These are phyloP conservation scores for Aspergillus caelatus DNA, from an alignment of 2,329 filamentous ascomycete species.

Conservation along the genomic window DNA sequence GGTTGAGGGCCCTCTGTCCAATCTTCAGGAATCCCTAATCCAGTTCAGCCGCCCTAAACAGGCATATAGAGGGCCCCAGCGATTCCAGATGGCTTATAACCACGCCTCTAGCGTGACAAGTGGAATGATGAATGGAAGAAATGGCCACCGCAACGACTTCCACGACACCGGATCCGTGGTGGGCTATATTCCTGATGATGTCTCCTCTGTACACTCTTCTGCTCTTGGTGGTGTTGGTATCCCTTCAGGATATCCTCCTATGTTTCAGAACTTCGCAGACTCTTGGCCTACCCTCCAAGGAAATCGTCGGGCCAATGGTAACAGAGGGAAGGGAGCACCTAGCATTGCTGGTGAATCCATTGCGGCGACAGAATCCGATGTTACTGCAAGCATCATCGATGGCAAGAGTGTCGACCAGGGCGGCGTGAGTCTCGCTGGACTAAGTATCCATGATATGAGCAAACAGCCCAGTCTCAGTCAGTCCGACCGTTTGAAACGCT, in stretches of 20 bases:
- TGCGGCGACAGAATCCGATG: constrained; percentile 86
- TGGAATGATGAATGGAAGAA: constrained; percentile 55
- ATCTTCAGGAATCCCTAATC: constrained; percentile 91
- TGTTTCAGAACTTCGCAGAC: constrained; percentile 94
- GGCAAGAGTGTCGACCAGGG: constrained; percentile 75
- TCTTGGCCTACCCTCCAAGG: constrained; percentile 83
- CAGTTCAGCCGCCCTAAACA: constrained; percentile 95
- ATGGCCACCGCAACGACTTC: constrained; percentile 55
- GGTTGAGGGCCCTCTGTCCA: constrained; percentile 91
- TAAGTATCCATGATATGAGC: constrained; percentile 72
- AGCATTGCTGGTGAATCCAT: constrained; percentile 92
- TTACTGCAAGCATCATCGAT: constrained; percentile 74
- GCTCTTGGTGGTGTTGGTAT: constrained; percentile 84
- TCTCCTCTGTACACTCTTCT: constrained; percentile 92
- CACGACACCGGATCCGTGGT: constrained; percentile 84
- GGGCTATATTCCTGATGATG: constrained; percentile 95
- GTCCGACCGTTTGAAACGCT: constrained; percentile 89
- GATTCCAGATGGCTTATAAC: constrained; percentile 79
- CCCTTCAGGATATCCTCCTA: constrained; percentile 81
- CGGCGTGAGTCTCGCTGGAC: constrained; percentile 83
- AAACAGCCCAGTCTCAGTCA: constrained; percentile 76
- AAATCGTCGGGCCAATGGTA: constrained; percentile 64
- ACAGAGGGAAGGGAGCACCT: constrained; percentile 67
- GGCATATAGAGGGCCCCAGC: constrained; percentile 84
- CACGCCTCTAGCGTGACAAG: constrained; percentile 64